These are phyloP conservation scores for Grigorovia yakushimaensis DNA, from an alignment of 805 yeast genomes.

Conservation along the genomic window DNA sequence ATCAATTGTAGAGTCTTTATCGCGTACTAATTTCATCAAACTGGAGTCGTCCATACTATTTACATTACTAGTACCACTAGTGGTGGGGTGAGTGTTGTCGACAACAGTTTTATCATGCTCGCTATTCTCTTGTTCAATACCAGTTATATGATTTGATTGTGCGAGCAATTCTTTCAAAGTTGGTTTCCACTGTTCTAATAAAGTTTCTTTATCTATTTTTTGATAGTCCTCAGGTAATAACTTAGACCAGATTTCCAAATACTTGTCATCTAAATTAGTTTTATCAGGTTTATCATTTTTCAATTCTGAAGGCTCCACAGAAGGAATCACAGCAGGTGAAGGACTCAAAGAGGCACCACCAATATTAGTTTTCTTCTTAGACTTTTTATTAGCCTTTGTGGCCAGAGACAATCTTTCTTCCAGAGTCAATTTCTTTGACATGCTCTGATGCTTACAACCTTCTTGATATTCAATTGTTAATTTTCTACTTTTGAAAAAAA, in stretches of 20 bases:
- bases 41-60: constrained; percentile 11
- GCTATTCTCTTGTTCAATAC: background rate
- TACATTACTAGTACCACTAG: too few species aligned
- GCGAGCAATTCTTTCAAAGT: constrained; percentile 1
- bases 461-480: too few species aligned
- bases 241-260: background rate
- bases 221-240: background rate
- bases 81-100: background rate
- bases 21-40: constrained; percentile 17
- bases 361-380: constrained; percentile 7
- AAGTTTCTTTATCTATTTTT: background rate
- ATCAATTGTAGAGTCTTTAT: constrained; percentile 47
- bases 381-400: constrained; percentile 38
- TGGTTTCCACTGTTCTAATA: constrained; percentile 8
- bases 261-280: background rate
- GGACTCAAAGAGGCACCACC: constrained; percentile 1
- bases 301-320: background rate
- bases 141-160: background rate
- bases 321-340: background rate
- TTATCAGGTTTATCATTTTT: background rate
- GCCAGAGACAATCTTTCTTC: constrained; percentile 83
- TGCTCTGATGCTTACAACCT: too few species aligned
- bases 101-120: background rate
- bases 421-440: constrained; percentile 52
- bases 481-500: too few species aligned